phyloP scores from a whole-genome alignment of 495 filamentous ascomycete genomes.

The Neurospora tetrasperma region DNA sequence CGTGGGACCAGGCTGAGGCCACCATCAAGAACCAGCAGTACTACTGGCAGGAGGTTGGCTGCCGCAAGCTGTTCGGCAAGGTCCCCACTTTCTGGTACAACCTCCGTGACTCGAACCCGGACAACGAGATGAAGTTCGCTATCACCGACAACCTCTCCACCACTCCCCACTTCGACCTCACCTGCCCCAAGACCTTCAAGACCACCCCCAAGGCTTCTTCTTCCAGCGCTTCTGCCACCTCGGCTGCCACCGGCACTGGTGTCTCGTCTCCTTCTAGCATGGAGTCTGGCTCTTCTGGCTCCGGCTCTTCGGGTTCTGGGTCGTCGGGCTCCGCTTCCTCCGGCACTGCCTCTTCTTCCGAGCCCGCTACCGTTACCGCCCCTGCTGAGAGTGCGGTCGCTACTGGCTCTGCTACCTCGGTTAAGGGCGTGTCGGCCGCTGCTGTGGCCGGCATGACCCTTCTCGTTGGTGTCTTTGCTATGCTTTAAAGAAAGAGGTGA shows the following conservation, averaged over 20 bases:
- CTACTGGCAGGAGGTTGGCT: slow-evolving; percentile 65
- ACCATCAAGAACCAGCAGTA: slow-evolving; percentile 52
- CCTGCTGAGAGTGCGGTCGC: neutral
- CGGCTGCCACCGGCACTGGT: slow-evolving; percentile 14
- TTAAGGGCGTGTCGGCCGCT: slow-evolving; percentile 9
- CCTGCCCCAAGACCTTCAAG: slow-evolving; percentile 38
- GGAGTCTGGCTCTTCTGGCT: neutral
- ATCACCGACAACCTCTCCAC: slow-evolving; percentile 42
- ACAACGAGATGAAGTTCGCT: slow-evolving; percentile 34
- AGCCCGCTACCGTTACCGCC: slow-evolving; percentile 2
- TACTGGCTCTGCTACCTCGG: slow-evolving; percentile 5
- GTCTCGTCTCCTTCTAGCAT: slow-evolving; percentile 6
- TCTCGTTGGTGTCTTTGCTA: slow-evolving; percentile 15
- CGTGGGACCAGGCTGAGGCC: slow-evolving; percentile 46
- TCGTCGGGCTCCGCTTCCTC: slow-evolving; percentile 2
- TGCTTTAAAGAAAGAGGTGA: slow-evolving; percentile 8
- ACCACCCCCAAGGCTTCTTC: slow-evolving; percentile 12
- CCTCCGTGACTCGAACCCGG: slow-evolving; percentile 36
- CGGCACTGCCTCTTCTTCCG: slow-evolving; percentile 7
- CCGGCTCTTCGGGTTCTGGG: slow-evolving; percentile 10
- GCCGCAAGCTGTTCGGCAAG: slow-evolving; percentile 52
- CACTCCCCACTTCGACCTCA: slow-evolving; percentile 48
- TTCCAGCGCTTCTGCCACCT: slow-evolving; percentile 4
- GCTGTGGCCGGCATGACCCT: slow-evolving; percentile 12
- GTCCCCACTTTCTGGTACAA: slow-evolving; percentile 57